Conservation (phyloP, 2,329 filamentous ascomycete genomes). For the Scopulariopsis brevicaulis region DNA sequence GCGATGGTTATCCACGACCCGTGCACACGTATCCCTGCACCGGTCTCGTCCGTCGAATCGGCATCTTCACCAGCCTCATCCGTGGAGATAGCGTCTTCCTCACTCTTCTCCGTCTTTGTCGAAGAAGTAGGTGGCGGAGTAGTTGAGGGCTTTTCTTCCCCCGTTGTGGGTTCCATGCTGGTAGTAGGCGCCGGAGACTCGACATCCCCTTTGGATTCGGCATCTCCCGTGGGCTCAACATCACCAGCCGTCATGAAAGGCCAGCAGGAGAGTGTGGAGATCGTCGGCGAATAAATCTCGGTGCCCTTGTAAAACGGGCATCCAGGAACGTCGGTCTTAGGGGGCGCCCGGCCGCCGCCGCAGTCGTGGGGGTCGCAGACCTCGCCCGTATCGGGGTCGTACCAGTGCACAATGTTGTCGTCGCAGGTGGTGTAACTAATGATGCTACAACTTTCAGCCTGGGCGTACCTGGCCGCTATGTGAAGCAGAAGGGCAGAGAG, state of each 20-base stretch:
- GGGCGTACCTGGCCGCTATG: neutral
- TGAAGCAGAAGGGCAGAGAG: neutral
- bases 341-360: conserved; percentile 39
- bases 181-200: too few relatives aligned
- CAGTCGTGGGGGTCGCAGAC: conserved; percentile 41
- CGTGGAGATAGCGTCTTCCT: too few relatives aligned
- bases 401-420: conserved; percentile 19
- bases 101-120: too few relatives aligned
- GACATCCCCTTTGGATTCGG: too few relatives aligned
- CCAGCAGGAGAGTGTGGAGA: neutral
- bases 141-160: too few relatives aligned
- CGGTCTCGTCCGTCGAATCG: too few relatives aligned
- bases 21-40: too few relatives aligned
- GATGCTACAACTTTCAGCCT: neutral
- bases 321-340: conserved; percentile 35
- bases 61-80: too few relatives aligned
- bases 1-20: too few relatives aligned
- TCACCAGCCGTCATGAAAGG: neutral
- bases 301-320: conserved; percentile 31
- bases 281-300: conserved; percentile 6
- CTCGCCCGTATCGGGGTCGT: conserved; percentile 37
- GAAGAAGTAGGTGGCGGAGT: too few relatives aligned
- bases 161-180: too few relatives aligned
- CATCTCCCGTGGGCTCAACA: too few relatives aligned
- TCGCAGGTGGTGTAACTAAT: neutral